Percentiles rank a stretch among this genome's conserved stretches.
Evolutionary conservation across 23 red algal species (phyloP).

Genomic region (Gracilaria vermiculophylla): DNA sequence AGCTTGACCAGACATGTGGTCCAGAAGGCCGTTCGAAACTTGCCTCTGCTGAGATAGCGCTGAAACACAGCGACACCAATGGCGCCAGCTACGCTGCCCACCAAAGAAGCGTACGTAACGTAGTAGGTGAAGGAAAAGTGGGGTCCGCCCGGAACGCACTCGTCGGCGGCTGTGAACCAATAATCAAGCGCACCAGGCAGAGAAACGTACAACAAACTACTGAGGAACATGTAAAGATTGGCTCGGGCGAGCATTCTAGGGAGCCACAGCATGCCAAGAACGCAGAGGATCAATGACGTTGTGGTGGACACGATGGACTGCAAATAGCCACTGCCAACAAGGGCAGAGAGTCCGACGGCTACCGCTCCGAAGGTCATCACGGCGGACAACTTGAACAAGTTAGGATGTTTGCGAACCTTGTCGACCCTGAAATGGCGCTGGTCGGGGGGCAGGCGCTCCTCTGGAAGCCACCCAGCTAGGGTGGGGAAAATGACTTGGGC

Average conservation of each 20-base stretch:
- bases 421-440: constrained; percentile 46
- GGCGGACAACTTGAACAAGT: constrained; percentile 46
- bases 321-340: constrained; percentile 24
- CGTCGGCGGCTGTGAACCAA: constrained; percentile 47
- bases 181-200: constrained; percentile 70
- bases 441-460: constrained; percentile 41
- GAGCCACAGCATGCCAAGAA: constrained; percentile 38
- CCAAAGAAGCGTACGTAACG: constrained; percentile 59
- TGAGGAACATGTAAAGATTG: constrained; percentile 76
- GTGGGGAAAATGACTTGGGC: constrained; percentile 62
- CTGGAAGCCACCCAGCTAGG: constrained; percentile 61
- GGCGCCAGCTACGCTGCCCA: constrained; percentile 59
- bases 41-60: constrained; percentile 41
- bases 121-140: constrained; percentile 79
- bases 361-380: constrained; percentile 60
- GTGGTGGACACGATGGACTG: constrained; percentile 37
- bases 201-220: constrained; percentile 65
- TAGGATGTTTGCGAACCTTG: constrained; percentile 51
- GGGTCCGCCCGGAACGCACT: constrained; percentile 63
- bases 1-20: constrained; percentile 66
- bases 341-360: constrained; percentile 27
- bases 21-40: constrained; percentile 72
- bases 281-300: constrained; percentile 16
- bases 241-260: constrained; percentile 51
- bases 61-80: constrained; percentile 68